Conservation (phyloP, 176 grass and related monocot species). For the Juncus inflexus region DNA sequence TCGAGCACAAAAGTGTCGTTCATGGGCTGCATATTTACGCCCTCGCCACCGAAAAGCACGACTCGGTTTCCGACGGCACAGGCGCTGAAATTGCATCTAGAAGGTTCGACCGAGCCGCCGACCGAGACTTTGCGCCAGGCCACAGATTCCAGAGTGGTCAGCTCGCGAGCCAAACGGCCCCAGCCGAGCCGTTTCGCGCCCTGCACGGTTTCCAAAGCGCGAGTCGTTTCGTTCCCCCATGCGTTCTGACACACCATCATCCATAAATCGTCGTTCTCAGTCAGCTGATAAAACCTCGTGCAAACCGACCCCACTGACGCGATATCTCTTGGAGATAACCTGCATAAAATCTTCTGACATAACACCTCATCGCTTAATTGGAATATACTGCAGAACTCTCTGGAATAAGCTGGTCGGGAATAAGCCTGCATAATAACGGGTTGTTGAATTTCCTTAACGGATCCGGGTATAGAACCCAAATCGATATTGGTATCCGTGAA, state of each 20-base stretch:
- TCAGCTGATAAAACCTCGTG: slow-evolving; percentile 53
- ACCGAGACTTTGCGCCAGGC: slow-evolving; percentile 73
- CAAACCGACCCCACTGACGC: slow-evolving; percentile 88
- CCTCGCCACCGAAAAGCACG: slow-evolving; percentile 93
- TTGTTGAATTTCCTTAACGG: slow-evolving; percentile 45
- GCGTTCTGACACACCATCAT: slow-evolving; percentile 98
- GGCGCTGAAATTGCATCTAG: slow-evolving; percentile 89
- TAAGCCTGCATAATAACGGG: slow-evolving; percentile 38
- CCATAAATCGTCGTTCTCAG: slow-evolving; percentile 94
- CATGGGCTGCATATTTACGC: slow-evolving; percentile 93
- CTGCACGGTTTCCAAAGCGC: slow-evolving; percentile 58
- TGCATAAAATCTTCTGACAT: slow-evolving; percentile 75
- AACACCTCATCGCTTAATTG: slow-evolving; percentile 78
- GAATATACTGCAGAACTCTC: slow-evolving; percentile 61
- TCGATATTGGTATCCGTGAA: slow-evolving; percentile 69
- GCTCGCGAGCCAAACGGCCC: slow-evolving; percentile 71
- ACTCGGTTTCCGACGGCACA: slow-evolving; percentile 91
- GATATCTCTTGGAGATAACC: slow-evolving; percentile 75
- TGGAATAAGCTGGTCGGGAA: slow-evolving; percentile 36
- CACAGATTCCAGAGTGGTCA: slow-evolving; percentile 82
- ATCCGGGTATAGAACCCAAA: slow-evolving; percentile 59
- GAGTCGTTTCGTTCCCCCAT: slow-evolving; percentile 69
- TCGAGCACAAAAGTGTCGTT: slow-evolving; percentile 97
- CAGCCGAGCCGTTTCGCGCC: slow-evolving; percentile 75
- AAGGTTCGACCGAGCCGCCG: slow-evolving; percentile 80